These are phyloP conservation scores for Ballota nigra DNA, from an alignment of 257 asterid genomes.

Conservation along the genomic window DNA sequence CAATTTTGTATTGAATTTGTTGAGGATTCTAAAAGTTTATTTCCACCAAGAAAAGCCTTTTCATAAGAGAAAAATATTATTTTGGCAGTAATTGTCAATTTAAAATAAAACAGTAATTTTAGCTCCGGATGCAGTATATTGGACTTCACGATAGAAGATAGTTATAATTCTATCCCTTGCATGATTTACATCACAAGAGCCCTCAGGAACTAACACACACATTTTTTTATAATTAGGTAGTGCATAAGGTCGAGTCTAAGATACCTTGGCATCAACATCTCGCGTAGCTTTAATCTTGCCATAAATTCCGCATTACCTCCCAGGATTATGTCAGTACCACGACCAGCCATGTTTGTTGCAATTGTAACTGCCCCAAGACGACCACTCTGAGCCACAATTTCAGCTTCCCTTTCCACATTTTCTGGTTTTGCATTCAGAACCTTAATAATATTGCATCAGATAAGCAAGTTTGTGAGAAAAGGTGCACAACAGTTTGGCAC, in stretches of 20 bases:
- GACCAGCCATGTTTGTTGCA: slow-evolving; percentile 99
- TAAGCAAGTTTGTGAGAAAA: slow-evolving; percentile 9
- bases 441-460: slow-evolving; percentile 34
- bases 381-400: slow-evolving; percentile 99
- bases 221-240: not conserved
- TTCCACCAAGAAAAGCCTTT: slow-evolving; percentile 5
- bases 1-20: not conserved
- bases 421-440: slow-evolving; percentile 99
- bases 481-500: not conserved
- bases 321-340: slow-evolving; percentile 98
- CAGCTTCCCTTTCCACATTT: slow-evolving; percentile 99
- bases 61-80: not conserved
- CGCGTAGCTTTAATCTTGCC: slow-evolving; percentile 98
- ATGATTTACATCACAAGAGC: not conserved
- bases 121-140: not conserved
- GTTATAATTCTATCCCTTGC: not conserved
- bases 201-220: slow-evolving; percentile 14
- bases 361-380: slow-evolving; percentile 97
- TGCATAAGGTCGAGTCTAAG: slow-evolving; percentile 16
- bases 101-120: slow-evolving; percentile 1
- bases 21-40: slow-evolving; percentile 13
- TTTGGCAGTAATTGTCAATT: not conserved
- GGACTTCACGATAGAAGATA: not conserved
- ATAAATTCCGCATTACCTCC: slow-evolving; percentile 99
- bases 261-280: slow-evolving; percentile 98